phyloP scores from a whole-genome alignment of 2,329 filamentous ascomycete species.

The Cercospora canescens region DNA sequence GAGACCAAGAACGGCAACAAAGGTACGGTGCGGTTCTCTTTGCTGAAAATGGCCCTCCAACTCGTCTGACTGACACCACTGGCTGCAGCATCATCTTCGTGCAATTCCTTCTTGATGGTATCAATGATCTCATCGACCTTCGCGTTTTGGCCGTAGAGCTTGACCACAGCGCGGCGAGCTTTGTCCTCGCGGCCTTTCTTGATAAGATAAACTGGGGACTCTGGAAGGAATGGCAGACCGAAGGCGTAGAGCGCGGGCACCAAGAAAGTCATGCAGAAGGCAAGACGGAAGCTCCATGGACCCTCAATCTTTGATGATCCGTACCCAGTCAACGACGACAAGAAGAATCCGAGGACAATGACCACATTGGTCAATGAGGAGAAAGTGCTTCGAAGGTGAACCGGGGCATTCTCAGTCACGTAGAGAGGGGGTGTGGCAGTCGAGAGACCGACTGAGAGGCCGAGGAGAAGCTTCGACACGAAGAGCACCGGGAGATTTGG shows the following conservation, averaged over 20 bases:
- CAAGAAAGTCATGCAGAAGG: conserved; percentile 30
- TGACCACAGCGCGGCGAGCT: conserved; percentile 51
- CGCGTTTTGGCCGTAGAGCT: conserved; percentile 24
- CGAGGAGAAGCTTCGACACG: conserved; percentile 31
- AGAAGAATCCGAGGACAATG: conserved; percentile 31
- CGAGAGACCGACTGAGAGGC: conserved; percentile 29
- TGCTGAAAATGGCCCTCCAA: conserved; percentile 30
- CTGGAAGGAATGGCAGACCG: conserved; percentile 61
- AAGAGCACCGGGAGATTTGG: conserved; percentile 34
- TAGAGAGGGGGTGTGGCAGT: conserved; percentile 29
- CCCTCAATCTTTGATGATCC: conserved; percentile 28
- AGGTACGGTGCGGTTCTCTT: conserved; percentile 29
- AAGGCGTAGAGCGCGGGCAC: conserved; percentile 27
- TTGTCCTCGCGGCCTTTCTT: conserved; percentile 62
- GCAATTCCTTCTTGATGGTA: conserved; percentile 25
- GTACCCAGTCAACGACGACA: conserved; percentile 29
- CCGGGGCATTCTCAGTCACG: conserved; percentile 31
- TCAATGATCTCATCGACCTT: conserved; percentile 23
- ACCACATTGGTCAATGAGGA: conserved; percentile 31
- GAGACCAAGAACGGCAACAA: conserved; percentile 29
- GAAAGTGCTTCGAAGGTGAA: conserved; percentile 26
- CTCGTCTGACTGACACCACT: conserved; percentile 29
- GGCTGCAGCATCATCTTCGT: conserved; percentile 23
- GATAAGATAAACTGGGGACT: conserved; percentile 85
- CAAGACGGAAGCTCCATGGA: conserved; percentile 28